Evolutionary conservation across 495 filamentous ascomycete genomes (phyloP), one percentile per base, ranked within the genome.

Genomic region (Aspergillus steynii): DNA sequence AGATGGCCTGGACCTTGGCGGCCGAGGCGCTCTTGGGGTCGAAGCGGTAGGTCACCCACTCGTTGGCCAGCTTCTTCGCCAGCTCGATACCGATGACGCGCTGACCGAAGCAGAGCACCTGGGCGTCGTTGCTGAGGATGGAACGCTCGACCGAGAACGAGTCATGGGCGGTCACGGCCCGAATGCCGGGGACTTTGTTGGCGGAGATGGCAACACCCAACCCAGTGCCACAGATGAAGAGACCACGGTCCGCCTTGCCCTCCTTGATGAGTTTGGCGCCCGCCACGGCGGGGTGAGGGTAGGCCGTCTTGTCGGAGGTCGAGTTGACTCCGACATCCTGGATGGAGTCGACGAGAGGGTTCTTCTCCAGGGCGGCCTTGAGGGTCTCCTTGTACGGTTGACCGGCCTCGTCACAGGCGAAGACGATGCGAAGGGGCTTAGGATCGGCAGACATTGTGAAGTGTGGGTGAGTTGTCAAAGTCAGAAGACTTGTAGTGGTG

Each of bases 91-190:
- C 91, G 29, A 96, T 83, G 6, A 96, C 91, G 45, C 91, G 80
- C 80, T 96, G 89, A 2, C 91, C 91, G 82, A 96, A 88, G 76
- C 91, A 96, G 29, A 96, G 83, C 45, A 96, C 91, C 74, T 96
- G 91, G 28, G 90, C 90, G 74, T 96, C 87, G 75, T 94, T 94
- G 78, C 88, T 91, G 67, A 93, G 75, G 15, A 94, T 85, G 14
- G 88, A 87, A 51, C 90, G 79, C 82, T 96, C 91, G 48, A 96
- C 90, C 51, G 83, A 87, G 78, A 91, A 95, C 56, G 85, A 86
- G 74, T 96, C 91, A 76, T 96, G 91, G 7, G 91, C 91, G 34
- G 91, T 96, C 37, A 96, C 91, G 25, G 91, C 91, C 48, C 91
- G 82, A 63, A 96, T 86, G 20, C 91, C 91, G 56, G 86, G 89